Evolutionary conservation across 352 stramenopile genomes (phyloP), one percentile per base, ranked within the genome.

Genomic region (Globisporangium radiosum): DNA sequence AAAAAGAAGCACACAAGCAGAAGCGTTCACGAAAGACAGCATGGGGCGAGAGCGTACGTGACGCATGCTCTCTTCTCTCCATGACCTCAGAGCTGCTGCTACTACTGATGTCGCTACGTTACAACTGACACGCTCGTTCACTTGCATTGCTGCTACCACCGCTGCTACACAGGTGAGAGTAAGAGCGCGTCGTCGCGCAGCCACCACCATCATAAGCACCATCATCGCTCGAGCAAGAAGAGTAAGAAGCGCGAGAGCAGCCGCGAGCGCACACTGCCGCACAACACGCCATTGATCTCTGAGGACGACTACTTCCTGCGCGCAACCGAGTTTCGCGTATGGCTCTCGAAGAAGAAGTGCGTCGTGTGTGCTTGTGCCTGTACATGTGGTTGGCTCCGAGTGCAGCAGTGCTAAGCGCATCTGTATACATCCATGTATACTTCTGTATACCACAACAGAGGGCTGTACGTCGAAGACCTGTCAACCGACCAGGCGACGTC

Each of bases 391-490:
- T n/a, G n/a, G n/a, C n/a, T n/a, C n/a, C n/a, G n/a, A n/a, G n/a
- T n/a, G n/a, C n/a, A n/a, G n/a, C n/a, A n/a, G n/a, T n/a, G n/a
- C n/a, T n/a, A n/a, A n/a, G n/a, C 47, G 19, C 15, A 15, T 15
- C 9, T 42, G 19, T 17, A 8, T 49, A 19, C 15, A 1, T 54
- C 33, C 33, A 58, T 59, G 48, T n/a, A 13, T 60, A 53, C 45
- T 63, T 57, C 6, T 33, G 39, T 47, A 17, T 33, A n/a, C 45
- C 25, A 33, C 11, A 19, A 54, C 36, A 87, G 79, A 57, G 56
- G 64, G 51, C 73, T 83, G 62, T 92, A 87, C 64, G 63, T 92
- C 8, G 80, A 92, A 25, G 79, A 92, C 59, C 63, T 92, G 37
- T 84, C 78, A 54, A 85, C 74, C 1, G 64, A 83, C 1, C 72